These are phyloP conservation scores for Artemisia annua DNA, from an alignment of 129 eudicot genomes.

Conservation along the genomic window DNA sequence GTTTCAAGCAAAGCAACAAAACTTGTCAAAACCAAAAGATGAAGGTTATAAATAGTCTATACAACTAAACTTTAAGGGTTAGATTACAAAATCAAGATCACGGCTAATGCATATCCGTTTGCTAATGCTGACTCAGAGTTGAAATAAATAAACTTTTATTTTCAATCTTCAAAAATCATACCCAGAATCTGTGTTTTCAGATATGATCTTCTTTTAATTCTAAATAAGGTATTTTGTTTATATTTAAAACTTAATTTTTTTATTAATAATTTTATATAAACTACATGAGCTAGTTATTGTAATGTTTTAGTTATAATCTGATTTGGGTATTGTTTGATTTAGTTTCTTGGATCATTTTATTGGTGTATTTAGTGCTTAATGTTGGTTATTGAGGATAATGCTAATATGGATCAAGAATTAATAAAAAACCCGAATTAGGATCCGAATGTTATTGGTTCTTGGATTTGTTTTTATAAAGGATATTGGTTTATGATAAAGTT, in stretches of 20 bases:
- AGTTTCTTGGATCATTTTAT: slow-evolving; percentile 17
- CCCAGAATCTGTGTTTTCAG: slow-evolving; percentile 14
- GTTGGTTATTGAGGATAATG: background rate
- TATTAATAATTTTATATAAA: background rate
- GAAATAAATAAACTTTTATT: slow-evolving; percentile 26
- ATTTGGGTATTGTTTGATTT: slow-evolving; percentile 15
- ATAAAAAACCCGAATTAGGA: slow-evolving; percentile 11
- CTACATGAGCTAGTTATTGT: slow-evolving; percentile 16
- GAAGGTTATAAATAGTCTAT: background rate
- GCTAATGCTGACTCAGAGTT: slow-evolving; percentile 41
- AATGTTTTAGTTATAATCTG: slow-evolving; percentile 5
- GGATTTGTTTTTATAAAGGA: too few relatives aligned
- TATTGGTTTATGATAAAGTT: too few relatives aligned
- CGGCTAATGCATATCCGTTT: slow-evolving; percentile 38
- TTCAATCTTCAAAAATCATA: slow-evolving; percentile 22
- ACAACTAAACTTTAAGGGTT: slow-evolving; percentile 10
- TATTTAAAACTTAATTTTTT: background rate
- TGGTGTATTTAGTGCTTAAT: slow-evolving; percentile 12
- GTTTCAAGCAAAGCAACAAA: too few relatives aligned
- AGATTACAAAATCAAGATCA: slow-evolving; percentile 4
- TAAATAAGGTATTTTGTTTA: slow-evolving; percentile 1
- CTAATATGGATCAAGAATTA: slow-evolving; percentile 18
- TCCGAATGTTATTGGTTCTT: slow-evolving; percentile 1
- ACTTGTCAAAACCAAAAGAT: background rate
- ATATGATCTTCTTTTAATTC: slow-evolving; percentile 34